Evolutionary conservation across 2,329 filamentous ascomycete genomes (phyloP).

Genomic region (Macroventuria anomochaeta): DNA sequence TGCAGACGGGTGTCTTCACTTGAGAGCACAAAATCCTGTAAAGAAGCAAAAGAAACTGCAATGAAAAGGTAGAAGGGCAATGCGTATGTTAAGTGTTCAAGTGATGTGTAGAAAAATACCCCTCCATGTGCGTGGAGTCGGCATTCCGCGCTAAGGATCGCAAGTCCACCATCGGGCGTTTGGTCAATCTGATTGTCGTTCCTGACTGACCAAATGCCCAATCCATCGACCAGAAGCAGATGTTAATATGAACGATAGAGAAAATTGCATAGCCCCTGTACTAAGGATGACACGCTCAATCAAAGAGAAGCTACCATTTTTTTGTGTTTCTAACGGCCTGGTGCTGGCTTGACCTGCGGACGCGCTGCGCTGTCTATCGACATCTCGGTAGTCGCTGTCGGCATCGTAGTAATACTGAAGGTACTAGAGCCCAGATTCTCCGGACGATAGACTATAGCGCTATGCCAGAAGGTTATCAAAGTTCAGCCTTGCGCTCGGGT

Average conservation of each 20-base stretch:
- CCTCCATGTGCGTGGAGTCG: not conserved
- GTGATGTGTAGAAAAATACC: not conserved
- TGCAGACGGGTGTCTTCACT: not conserved
- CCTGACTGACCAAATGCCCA: no score
- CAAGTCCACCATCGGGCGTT: constrained; percentile 9
- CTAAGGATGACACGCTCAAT: constrained; percentile 83
- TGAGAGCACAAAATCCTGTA: not conserved
- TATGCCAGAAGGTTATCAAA: no score
- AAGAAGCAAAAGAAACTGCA: not conserved
- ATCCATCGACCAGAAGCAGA: no score
- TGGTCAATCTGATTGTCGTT: constrained; percentile 39
- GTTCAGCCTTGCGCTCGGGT: no score
- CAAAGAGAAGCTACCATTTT: constrained; percentile 49
- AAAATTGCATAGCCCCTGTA: constrained; percentile 64
- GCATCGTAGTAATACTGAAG: no score
- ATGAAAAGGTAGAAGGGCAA: not conserved
- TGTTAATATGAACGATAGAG: constrained; percentile 49
- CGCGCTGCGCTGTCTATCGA: no score
- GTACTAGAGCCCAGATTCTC: no score
- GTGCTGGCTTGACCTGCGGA: no score
- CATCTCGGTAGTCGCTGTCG: no score
- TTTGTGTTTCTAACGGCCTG: constrained; percentile 19
- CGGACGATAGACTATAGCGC: no score
- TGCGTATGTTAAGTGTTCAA: not conserved
- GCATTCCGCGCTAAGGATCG: not conserved